Base-by-base conservation (phyloP, 768 basidiomycete species). In the Mycena galopus region DNA sequence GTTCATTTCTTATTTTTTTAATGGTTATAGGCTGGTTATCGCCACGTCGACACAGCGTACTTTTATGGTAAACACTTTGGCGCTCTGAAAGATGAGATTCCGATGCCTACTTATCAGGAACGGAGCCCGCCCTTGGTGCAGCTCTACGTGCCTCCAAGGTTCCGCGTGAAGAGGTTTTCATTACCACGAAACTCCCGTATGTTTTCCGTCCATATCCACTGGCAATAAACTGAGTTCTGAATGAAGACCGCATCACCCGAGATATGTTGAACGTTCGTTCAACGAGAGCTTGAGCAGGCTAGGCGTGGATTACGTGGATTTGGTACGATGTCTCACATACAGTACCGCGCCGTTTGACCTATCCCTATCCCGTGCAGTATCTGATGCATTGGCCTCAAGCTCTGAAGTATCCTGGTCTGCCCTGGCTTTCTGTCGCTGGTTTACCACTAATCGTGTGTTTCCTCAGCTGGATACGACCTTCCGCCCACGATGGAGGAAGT, bases 321-420 rank as follows among this genome's bases (percentile, higher is more conserved):
- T 89, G 51, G 84, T 84, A 53, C 16, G 79, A 72, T 25, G n/a
- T 42, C 11, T 12, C 19, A 23, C 12, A 19, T 51, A 44, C 11
- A 17, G 25, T 32, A 23, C 58, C 17, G 16, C 19, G 17, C 47
- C 10, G n/a, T n/a, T 8, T 33, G 51, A 50, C 4, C 16, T 23
- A 60, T 50, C 64, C 5, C 12, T n/a, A n/a, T n/a, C n/a, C n/a
- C n/a, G 27, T 17, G 27, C 59, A 88, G 86, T 89, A 86, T 67
- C 80, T 90, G 7, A 76, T 89, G 58, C 89, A 90, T 68, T 89
- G 84, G 84, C 88, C 88, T 29, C 86, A 86, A 77, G 75, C 76
- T 29, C 68, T 82, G 25, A 73, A 73, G 23, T 80, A 80, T 66
- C 80, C 81, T 35, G 77, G 84, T 84, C 55, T 21, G 62, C 19